Evolutionary conservation across 148 eudicot species (phyloP).

Genomic region (Vaccinium myrtillus): DNA sequence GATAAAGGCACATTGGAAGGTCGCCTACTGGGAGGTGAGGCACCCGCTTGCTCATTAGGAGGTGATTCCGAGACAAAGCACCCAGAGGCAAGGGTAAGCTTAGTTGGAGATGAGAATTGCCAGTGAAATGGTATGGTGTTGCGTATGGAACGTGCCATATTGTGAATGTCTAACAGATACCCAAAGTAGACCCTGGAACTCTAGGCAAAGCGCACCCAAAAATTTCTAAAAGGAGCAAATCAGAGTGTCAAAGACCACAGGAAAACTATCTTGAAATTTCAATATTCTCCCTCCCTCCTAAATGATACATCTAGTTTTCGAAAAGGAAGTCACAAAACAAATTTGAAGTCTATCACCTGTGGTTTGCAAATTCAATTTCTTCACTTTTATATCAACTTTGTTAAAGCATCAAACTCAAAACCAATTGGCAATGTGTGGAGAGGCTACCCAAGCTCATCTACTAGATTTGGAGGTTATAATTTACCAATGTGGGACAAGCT

Average conservation of each 20-base stretch:
- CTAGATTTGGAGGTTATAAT: too few species aligned
- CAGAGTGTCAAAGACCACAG: neutral
- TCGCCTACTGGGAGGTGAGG: neutral
- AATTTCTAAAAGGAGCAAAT: neutral
- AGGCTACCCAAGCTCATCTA: too few species aligned
- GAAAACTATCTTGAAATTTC: neutral
- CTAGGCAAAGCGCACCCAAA: neutral
- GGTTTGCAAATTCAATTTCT: neutral
- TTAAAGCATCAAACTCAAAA: too few species aligned
- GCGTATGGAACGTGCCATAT: neutral
- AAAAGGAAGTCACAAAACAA: neutral
- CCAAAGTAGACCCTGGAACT: neutral
- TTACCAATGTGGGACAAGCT: too few species aligned
- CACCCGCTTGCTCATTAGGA: neutral
- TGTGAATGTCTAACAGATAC: neutral
- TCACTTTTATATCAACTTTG: neutral
- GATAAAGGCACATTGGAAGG: too few species aligned
- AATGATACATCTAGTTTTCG: constrained; percentile 4
- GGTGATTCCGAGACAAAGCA: neutral
- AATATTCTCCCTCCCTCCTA: neutral
- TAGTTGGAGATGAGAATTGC: neutral
- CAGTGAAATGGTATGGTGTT: neutral
- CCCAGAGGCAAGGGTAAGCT: neutral
- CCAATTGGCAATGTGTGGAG: too few species aligned
- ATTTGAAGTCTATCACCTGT: neutral